These are phyloP conservation scores for Ogataea angusta DNA, from an alignment of 805 yeast genomes.

Conservation along the genomic window DNA sequence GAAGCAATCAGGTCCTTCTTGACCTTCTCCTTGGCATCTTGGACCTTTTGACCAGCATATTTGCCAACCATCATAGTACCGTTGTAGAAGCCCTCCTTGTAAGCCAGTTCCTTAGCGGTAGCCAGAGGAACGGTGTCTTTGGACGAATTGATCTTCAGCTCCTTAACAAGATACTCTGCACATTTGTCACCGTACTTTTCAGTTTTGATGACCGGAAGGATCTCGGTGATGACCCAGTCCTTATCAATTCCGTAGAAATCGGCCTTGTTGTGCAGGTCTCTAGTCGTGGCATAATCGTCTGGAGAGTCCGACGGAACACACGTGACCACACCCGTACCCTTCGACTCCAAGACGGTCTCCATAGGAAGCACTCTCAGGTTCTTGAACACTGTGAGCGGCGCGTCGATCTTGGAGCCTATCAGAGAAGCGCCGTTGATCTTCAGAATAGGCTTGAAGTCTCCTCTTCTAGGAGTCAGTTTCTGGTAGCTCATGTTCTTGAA, in stretches of 20 bases:
- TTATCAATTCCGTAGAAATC: constrained; percentile 82
- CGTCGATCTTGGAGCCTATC: constrained; percentile 81
- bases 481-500: constrained; percentile 97
- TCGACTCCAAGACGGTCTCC: constrained; percentile 92
- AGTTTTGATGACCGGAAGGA: constrained; percentile 72
- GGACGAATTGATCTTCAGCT: constrained; percentile 90
- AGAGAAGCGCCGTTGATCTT: constrained; percentile 66
- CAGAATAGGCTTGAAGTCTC: constrained; percentile 60
- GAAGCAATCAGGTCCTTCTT: constrained; percentile 74
- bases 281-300: constrained; percentile 87
- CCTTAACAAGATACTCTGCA: constrained; percentile 81
- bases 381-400: constrained; percentile 73
- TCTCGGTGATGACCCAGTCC: constrained; percentile 80
- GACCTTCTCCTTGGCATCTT: constrained; percentile 83
- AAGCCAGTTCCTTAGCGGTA: constrained; percentile 89
- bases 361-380: constrained; percentile 86
- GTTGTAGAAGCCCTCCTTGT: constrained; percentile 94
- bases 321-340: constrained; percentile 99
- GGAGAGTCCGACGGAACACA: constrained; percentile 99
- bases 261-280: constrained; percentile 82
- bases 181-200: constrained; percentile 83
- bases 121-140: constrained; percentile 86
- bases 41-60: constrained; percentile 86
- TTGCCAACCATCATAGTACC: constrained; percentile 80
- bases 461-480: constrained; percentile 86